phyloP scores from a whole-genome alignment of 129 eudicot species.

The Artemisia argyi region DNA sequence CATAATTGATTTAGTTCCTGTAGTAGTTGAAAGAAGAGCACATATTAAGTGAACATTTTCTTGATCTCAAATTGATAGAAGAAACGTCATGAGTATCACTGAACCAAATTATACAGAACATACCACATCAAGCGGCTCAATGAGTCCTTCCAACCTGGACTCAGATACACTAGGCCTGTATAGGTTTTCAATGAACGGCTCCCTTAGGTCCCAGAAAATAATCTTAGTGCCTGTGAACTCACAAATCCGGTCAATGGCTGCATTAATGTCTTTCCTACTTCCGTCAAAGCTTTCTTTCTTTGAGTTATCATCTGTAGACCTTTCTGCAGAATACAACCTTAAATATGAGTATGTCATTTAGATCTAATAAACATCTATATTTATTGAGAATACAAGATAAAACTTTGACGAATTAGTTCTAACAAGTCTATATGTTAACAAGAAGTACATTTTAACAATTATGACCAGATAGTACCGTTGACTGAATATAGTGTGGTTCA shows the following conservation, averaged over 20 bases:
- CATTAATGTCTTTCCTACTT: slow-evolving; percentile 93
- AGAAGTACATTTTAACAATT: neutral
- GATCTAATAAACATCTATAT: slow-evolving; percentile 12
- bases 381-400: slow-evolving; percentile 10
- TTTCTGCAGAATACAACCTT: slow-evolving; percentile 39
- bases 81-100: neutral
- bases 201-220: slow-evolving; percentile 92
- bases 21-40: slow-evolving; percentile 12
- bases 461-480: neutral
- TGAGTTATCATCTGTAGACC: slow-evolving; percentile 41
- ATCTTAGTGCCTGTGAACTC: slow-evolving; percentile 95
- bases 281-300: slow-evolving; percentile 83
- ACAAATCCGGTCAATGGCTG: slow-evolving; percentile 91
- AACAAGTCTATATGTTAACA: slow-evolving; percentile 7
- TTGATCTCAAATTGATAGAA: neutral
- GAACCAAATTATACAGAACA: slow-evolving; percentile 6
- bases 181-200: slow-evolving; percentile 78
- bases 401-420: neutral
- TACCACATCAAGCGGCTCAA: slow-evolving; percentile 92
- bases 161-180: slow-evolving; percentile 83
- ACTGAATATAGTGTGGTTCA: neutral
- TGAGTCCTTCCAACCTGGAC: slow-evolving; percentile 75
- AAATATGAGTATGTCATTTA: slow-evolving; percentile 17
- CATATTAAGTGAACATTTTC: neutral
- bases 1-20: slow-evolving; percentile 94